Evolutionary conservation across 345 rosid species (phyloP).

Genomic region (Arabidopsis thaliana): DNA sequence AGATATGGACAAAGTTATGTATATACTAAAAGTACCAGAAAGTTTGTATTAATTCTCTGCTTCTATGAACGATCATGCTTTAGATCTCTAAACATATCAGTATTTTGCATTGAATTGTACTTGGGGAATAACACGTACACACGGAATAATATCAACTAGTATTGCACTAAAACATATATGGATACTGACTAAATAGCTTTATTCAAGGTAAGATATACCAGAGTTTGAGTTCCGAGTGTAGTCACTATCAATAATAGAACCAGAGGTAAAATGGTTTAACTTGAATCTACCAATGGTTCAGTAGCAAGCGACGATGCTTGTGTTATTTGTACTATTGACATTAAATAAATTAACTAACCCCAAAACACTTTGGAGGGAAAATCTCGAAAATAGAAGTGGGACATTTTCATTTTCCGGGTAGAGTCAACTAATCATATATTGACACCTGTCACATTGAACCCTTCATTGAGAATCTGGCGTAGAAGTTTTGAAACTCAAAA

Average conservation of each 20-base stretch:
- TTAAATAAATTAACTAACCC: too few species aligned
- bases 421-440: neutral
- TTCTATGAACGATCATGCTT: slow-evolving; percentile 23
- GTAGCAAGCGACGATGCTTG: slow-evolving; percentile 12
- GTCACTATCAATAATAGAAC: slow-evolving; percentile 29
- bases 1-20: slow-evolving; percentile 37
- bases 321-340: neutral
- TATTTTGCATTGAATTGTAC: slow-evolving; percentile 25
- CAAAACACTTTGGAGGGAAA: neutral
- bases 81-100: slow-evolving; percentile 6
- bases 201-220: slow-evolving; percentile 10
- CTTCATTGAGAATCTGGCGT: neutral
- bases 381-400: neutral
- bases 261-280: neutral
- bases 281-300: slow-evolving; percentile 15
- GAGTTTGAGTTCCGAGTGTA: slow-evolving; percentile 24
- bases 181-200: slow-evolving; percentile 1
- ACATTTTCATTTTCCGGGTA: slow-evolving; percentile 1
- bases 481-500: slow-evolving; percentile 26
- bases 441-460: slow-evolving; percentile 18
- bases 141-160: neutral
- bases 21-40: slow-evolving; percentile 28
- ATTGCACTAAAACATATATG: slow-evolving; percentile 6
- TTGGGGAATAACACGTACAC: slow-evolving; percentile 29
- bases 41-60: neutral